Evolutionary conservation across 2,329 filamentous ascomycete genomes (phyloP), one percentile per base, ranked within the genome.

Genomic region (Cytospora mali): DNA sequence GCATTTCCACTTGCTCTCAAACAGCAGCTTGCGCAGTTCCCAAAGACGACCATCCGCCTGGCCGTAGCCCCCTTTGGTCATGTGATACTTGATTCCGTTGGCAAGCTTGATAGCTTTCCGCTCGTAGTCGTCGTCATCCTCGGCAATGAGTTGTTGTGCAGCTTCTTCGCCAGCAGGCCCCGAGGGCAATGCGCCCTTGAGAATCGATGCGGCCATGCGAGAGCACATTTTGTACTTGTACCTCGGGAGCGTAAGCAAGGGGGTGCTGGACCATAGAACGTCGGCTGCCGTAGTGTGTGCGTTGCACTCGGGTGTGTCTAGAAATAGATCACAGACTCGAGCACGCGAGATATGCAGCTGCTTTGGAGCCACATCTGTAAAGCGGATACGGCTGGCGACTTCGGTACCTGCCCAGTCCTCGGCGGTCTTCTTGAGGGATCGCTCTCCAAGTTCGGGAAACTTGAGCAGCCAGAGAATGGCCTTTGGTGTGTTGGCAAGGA

Each of bases 221-320:
- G 92, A 96, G 76, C 95, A 99, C 95, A 99, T 99, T 77, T 99
- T 99, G 78, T 97, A 97, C 56, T 90, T 86, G 75, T 98, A 97
- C 39, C 95, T 86, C 13, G 95, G 93, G 31, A 95, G 81, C 0
- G 95, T 99, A 29, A 99, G 81, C 25, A 99, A 80, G 6, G 95
- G 95, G 0, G 95, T 98, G 69, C 93, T 96, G 58, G 91, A 96
- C 95, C 95, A 99, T 7, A 99, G 81, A 1, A 98, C 90, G 71
- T 99, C 95, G 14, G 95, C 96, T 2, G 95, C 95, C 1, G 95
- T 99, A 1, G 95, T 99, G 75, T 99, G 95, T 1, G 93, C 95
- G 72, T 99, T 99, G 77, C 95, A 99, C 76, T 99, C 95, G 1
- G 95, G 93, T 0, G 95, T 99, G 75, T 99, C 95, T 16, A 99